These are phyloP conservation scores for Thelephora aurantiotincta DNA, from an alignment of 768 basidiomycete species.

Conservation along the genomic window DNA sequence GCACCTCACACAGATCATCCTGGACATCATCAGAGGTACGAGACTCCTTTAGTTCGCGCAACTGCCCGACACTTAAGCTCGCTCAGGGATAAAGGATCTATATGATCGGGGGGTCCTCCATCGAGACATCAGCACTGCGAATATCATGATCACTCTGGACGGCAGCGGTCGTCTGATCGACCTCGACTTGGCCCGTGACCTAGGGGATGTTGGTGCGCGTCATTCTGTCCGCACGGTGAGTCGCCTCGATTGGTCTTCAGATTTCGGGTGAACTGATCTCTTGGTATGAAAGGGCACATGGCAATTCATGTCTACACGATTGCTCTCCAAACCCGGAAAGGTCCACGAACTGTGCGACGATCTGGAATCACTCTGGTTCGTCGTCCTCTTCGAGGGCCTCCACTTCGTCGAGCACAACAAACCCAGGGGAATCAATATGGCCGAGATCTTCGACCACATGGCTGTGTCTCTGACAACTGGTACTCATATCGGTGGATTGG, in stretches of 20 bases:
- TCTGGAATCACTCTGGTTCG: slow-evolving; percentile 6
- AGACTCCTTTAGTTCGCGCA: not conserved
- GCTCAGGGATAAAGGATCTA: not conserved
- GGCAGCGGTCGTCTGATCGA: slow-evolving; percentile 4
- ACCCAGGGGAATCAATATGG: not conserved
- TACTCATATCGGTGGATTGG: not conserved
- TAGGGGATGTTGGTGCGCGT: not conserved
- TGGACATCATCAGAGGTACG: not conserved
- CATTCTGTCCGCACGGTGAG: not conserved
- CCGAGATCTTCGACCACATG: not conserved
- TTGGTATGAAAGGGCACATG: slow-evolving; percentile 5
- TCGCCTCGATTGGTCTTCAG: not conserved
- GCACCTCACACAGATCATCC: not conserved
- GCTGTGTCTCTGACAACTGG: not conserved
- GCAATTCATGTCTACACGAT: slow-evolving; percentile 4
- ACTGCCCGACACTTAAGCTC: too few relatives aligned
- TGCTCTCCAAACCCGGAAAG: slow-evolving; percentile 2
- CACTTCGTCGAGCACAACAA: not conserved
- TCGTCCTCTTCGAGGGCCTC: slow-evolving; percentile 4
- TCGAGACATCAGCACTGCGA: slow-evolving; percentile 5
- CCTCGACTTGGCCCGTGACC: slow-evolving; percentile 3
- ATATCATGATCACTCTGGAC: slow-evolving; percentile 1
- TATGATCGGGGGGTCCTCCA: not conserved
- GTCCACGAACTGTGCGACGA: slow-evolving; percentile 5
- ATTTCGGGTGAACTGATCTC: not conserved